Percentiles rank a stretch among this genome's conserved stretches.
These are phyloP conservation scores for Apiospora rasikravindrae DNA, from an alignment of 2,329 filamentous ascomycete genomes.

Conservation along the genomic window DNA sequence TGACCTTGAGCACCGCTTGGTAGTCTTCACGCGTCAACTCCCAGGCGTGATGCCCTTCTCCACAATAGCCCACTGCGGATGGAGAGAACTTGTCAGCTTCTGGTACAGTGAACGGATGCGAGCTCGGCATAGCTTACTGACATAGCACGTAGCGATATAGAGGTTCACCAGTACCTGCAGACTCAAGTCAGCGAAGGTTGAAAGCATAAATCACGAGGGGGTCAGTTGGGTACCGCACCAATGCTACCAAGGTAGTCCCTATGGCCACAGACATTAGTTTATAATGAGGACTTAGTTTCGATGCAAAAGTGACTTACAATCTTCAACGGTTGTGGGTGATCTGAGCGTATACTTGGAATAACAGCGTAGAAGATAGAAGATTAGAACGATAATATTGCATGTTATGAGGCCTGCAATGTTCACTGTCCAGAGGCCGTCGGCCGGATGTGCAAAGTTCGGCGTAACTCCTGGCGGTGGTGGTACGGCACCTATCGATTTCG, in stretches of 20 bases:
- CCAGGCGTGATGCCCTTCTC: conserved; percentile 32
- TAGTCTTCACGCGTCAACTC: conserved; percentile 27
- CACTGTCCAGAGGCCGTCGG: conserved; percentile 24
- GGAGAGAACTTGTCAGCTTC: background rate
- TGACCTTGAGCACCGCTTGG: conserved; percentile 8
- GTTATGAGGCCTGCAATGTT: conserved; percentile 26
- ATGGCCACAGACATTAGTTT: background rate
- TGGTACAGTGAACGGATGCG: background rate
- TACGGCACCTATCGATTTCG: conserved; percentile 22
- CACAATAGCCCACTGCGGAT: conserved; percentile 29
- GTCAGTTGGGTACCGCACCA: conserved; percentile 15
- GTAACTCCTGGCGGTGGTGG: conserved; percentile 32
- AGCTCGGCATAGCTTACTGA: conserved; percentile 17
- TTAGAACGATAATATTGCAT: conserved; percentile 24
- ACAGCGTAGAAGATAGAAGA: conserved; percentile 27
- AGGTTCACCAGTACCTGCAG: background rate
- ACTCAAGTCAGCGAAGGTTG: background rate
- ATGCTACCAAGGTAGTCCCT: conserved; percentile 27
- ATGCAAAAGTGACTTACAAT: conserved; percentile 15
- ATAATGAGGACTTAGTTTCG: background rate
- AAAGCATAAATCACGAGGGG: background rate
- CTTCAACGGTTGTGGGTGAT: conserved; percentile 22
- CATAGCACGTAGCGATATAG: conserved; percentile 20
- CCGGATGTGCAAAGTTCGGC: conserved; percentile 30
- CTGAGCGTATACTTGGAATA: conserved; percentile 27